Evolutionary conservation across 345 rosid species (phyloP), one percentile per base, ranked within the genome.

Genomic region (Aurinia saxatilis): DNA sequence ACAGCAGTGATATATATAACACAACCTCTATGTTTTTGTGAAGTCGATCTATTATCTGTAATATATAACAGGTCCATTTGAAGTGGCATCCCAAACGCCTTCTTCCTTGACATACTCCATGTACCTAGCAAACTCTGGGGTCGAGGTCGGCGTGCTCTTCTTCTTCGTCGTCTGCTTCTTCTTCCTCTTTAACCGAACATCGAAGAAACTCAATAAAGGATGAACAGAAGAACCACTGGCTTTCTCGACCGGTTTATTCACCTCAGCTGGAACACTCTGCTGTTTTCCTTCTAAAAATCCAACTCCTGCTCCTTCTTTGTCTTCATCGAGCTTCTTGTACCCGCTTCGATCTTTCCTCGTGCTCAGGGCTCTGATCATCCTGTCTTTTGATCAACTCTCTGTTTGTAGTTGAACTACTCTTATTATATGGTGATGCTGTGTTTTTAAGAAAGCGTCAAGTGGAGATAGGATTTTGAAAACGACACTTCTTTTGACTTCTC

Each of bases 51-150:
- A 83, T n/a, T n/a, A n/a, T 53, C 72, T 76, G 55, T 67, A 78
- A 46, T 82, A 51, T 1, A 86, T 68, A 3, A 82, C 82, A 14
- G 93, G 87, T 60, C 42, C 58, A 59, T 75, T 78, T 8, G 83
- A 77, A 15, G 50, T 64, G 1, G 5, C 14, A 73, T 84, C 88
- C 91, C 96, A 90, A 21, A 65, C 57, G 15, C 95, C 95, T 1
- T 85, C 91, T 35, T 90, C 92, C 68, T 77, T 87, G 7, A 87
- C 76, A 39, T 87, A 90, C 70, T 83, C 79, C 38, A 90, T 29
- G 62, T 90, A 90, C 77, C 95, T 79, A 0, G 82, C 71, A 8
- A 80, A 79, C 41, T 90, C 92, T 1, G 92, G 92, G 54, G 61
- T 83, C 0, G 92, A 80, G 5, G 87, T 83, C 9, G 86, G 46